Evolutionary conservation across 495 filamentous ascomycete species (phyloP).

Genomic region (Articulospora tetracladia): DNA sequence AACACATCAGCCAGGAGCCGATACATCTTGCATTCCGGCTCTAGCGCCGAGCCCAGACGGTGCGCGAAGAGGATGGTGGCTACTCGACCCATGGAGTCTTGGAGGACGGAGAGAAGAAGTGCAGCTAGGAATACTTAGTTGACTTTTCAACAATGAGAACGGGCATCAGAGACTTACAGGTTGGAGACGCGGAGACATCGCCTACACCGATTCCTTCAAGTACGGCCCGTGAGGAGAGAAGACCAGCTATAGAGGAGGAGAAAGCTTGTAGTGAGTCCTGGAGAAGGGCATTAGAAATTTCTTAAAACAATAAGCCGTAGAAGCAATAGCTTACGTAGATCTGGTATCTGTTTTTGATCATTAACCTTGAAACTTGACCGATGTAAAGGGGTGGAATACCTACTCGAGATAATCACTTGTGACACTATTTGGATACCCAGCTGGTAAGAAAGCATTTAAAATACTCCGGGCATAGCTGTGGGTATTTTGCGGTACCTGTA

Average conservation of each 20-base stretch:
- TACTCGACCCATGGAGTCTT: slow-evolving; percentile 75
- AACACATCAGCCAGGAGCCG: slow-evolving; percentile 86
- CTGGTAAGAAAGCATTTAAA: slow-evolving; percentile 81
- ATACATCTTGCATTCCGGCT: slow-evolving; percentile 94
- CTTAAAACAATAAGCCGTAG: too few relatives aligned
- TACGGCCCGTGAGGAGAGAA: slow-evolving; percentile 84
- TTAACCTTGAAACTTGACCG: not conserved
- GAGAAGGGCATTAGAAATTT: too few relatives aligned
- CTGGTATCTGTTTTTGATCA: slow-evolving; percentile 56
- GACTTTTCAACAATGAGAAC: not conserved
- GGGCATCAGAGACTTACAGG: slow-evolving; percentile 69
- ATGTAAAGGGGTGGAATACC: slow-evolving; percentile 30
- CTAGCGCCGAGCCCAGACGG: slow-evolving; percentile 77
- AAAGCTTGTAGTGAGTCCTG: slow-evolving; percentile 96
- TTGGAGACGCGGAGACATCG: slow-evolving; percentile 79
- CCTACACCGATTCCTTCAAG: slow-evolving; percentile 92
- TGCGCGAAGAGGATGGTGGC: slow-evolving; percentile 93
- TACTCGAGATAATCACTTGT: slow-evolving; percentile 83
- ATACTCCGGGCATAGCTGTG: slow-evolving; percentile 26
- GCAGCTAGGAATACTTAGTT: not conserved
- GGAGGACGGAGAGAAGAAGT: not conserved
- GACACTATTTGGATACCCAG: slow-evolving; percentile 88
- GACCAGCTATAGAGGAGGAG: slow-evolving; percentile 84
- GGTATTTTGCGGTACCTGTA: slow-evolving; percentile 18
- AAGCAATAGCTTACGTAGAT: slow-evolving; percentile 68